Percentiles rank a stretch among this genome's conserved stretches.
These are phyloP conservation scores for Geum urbanum DNA, from an alignment of 306 rosid genomes.

Conservation along the genomic window DNA sequence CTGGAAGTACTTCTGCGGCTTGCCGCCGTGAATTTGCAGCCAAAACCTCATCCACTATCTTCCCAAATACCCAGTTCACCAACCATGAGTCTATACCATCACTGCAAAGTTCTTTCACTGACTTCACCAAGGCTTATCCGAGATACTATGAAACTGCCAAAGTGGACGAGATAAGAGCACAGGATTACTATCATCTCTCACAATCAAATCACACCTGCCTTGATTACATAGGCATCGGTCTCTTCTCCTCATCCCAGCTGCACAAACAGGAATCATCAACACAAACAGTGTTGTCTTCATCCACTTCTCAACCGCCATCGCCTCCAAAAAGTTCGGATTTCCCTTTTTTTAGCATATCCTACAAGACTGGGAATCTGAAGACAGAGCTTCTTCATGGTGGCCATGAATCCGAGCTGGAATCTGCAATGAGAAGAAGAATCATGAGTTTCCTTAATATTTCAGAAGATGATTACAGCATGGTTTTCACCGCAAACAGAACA, in stretches of 20 bases:
- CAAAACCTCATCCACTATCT: constrained; percentile 56
- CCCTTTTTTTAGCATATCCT: constrained; percentile 70
- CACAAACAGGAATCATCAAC: constrained; percentile 42
- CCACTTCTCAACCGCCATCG: constrained; percentile 27
- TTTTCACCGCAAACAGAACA: constrained; percentile 89
- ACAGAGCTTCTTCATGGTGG: constrained; percentile 65
- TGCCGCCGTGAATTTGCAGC: constrained; percentile 61
- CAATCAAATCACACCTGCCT: constrained; percentile 58
- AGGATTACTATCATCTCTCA: constrained; percentile 64
- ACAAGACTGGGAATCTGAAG: constrained; percentile 64
- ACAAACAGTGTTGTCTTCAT: constrained; percentile 34
- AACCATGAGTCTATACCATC: constrained; percentile 90
- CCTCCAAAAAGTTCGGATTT: constrained; percentile 32
- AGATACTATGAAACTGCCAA: constrained; percentile 53
- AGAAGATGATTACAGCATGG: constrained; percentile 70
- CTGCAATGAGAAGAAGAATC: constrained; percentile 61
- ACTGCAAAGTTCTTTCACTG: constrained; percentile 52
- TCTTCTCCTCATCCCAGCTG: constrained; percentile 67
- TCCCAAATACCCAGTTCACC: constrained; percentile 66
- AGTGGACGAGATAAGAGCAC: constrained; percentile 59
- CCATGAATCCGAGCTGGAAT: constrained; percentile 61
- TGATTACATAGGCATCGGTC: constrained; percentile 91
- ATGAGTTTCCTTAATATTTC: constrained; percentile 64
- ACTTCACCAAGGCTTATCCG: constrained; percentile 62
- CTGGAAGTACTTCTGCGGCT: constrained; percentile 49